Evolutionary conservation across 805 yeast species (phyloP), one percentile per base, ranked within the genome.

Genomic region (Hanseniaspora thailandica): DNA sequence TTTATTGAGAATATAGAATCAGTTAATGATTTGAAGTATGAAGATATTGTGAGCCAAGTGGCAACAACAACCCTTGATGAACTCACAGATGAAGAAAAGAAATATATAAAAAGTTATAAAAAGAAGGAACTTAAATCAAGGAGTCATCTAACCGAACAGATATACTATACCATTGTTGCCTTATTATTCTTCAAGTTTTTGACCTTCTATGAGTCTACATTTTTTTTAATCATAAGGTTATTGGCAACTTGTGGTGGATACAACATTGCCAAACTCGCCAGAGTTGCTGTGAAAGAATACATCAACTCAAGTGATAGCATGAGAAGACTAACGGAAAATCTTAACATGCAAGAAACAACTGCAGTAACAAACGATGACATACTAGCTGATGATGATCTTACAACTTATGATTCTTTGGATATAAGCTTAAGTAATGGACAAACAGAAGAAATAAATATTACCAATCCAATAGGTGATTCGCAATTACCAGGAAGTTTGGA

Each of bases 131-230:
- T 50, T 9, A 50, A 41, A 17, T 39, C 47, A 13, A 44, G 47
- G 30, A 43, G 30, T 13, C 54, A 50, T 22, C 13, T 50, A 8
- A 50, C 45, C 28, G 38, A 41, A 12, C 47, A 43, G 22, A 30
- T 44, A 2, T 50, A 43, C 26, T 34, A 22, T 12, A 41, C 47
- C 0, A 34, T 50, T 5, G 33, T 50, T 8, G 49, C 43, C 13
- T 30, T 54, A 3, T 23, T 47, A 8, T 44, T 54, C 30, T 44
- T 54, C 30, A 54, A 54, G 26, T 54, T 36, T 43, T 44, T 47
- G 10, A 36, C 47, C 9, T 54, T 47, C 17, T 41, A 43, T 31
- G 56, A 54, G 17, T 54, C 53, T 2, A 47, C 50, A 5, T 36
- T 54, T 31, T 30, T 44, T 20, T 31, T 54, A 26, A 38, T 47